Base-by-base conservation (phyloP, 1,284 basidiomycete genomes). In the Salmacisia buchloeana region DNA sequence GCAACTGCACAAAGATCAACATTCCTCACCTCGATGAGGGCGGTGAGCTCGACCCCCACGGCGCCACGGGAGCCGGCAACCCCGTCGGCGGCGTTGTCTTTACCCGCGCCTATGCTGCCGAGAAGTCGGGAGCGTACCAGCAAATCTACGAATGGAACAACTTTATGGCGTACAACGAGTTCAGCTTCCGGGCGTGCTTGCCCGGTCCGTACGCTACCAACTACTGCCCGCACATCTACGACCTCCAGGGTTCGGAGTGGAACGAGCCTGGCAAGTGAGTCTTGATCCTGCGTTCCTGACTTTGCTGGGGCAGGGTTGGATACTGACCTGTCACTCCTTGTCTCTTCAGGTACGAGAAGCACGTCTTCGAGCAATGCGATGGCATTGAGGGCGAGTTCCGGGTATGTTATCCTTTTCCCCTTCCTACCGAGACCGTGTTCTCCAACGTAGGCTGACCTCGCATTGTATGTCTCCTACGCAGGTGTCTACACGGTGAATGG, bases 31-130 rank as follows among this genome's bases (percentile, higher is more conserved):
- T 71, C 33, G 80, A 81, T 67, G 65, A 71, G 33, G 80, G 80
- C 23, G 80, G 80, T 58, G 80, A 81, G 74, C 74, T 79, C 62
- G 77, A 79, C 67, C 77, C 77, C 25, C 77, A 79, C 71, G 77
- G 75, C 43, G 70, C 69, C 41, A 72, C 65, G 7, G 70, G 72
- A 63, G 59, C 61, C 13, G 69, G 74, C 60, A 76, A 78, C 70
- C 71, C 72, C 27, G 63, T 70, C 38, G 71, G 71, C 33, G 75
- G 76, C 49, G 61, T 67, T 12, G 73, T 76, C 49, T 76, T 70
- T 69, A 72, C 71, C 31, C 67, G 69, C 52, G 70, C 70, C 65
- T 68, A 63, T 58, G 69, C 65, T 29, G 73, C 71, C 60, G 59
- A 38, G 3, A 33, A 86, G 69, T 29, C n/a, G n/a, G n/a, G n/a